These are phyloP conservation scores for Fusarium sp. DNA, from an alignment of 2,329 filamentous ascomycete genomes.

Conservation along the genomic window DNA sequence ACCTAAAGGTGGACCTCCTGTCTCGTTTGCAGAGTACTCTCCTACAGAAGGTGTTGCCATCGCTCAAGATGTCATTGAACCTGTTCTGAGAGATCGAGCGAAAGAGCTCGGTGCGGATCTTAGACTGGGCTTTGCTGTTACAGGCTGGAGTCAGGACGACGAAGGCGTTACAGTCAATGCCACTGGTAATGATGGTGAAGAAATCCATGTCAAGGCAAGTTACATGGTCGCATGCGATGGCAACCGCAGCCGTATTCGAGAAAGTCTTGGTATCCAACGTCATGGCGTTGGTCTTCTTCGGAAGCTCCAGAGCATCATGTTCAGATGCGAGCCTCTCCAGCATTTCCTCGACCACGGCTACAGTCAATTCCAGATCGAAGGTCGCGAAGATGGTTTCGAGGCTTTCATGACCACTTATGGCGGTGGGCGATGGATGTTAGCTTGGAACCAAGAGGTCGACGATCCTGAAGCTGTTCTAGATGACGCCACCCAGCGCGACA, in stretches of 20 bases:
- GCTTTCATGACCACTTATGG: slow-evolving; percentile 41
- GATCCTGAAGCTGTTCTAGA: not conserved
- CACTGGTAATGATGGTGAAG: not conserved
- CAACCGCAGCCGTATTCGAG: slow-evolving; percentile 42
- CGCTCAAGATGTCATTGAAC: slow-evolving; percentile 54
- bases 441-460: slow-evolving; percentile 18
- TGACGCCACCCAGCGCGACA: slow-evolving; percentile 3
- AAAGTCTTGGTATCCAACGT: slow-evolving; percentile 42
- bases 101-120: slow-evolving; percentile 48
- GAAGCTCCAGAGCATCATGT: slow-evolving; percentile 50
- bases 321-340: slow-evolving; percentile 43
- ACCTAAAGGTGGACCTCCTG: not conserved
- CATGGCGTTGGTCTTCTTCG: slow-evolving; percentile 47
- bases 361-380: slow-evolving; percentile 47
- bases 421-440: slow-evolving; percentile 38
- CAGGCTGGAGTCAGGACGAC: slow-evolving; percentile 41
- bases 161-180: slow-evolving; percentile 6
- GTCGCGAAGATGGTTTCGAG: slow-evolving; percentile 39
- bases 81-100: slow-evolving; percentile 49
- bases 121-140: slow-evolving; percentile 47
- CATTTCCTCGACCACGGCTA: slow-evolving; percentile 47
- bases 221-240: slow-evolving; percentile 55
- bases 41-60: slow-evolving; percentile 44
- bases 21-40: not conserved
- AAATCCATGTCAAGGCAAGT: slow-evolving; percentile 42